Evolutionary conservation across 441 rosid species (phyloP), one percentile per base, ranked within the genome.

Genomic region (Corymbia citriodora): DNA sequence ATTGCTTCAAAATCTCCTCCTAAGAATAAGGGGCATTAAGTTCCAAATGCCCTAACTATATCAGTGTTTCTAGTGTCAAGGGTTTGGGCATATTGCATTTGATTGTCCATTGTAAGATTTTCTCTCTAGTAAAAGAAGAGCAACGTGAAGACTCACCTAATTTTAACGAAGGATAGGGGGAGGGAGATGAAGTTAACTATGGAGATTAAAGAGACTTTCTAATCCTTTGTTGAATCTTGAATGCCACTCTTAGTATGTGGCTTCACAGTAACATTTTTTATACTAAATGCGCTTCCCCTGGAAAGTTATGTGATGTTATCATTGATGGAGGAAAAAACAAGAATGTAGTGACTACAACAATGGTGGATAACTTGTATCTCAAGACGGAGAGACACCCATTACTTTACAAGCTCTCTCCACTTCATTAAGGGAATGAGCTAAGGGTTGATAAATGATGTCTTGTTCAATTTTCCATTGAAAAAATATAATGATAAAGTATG

Each of bases 291-390:
- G 21, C 29, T 57, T 57, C 63, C 21, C 29, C 9, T 23, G 63
- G 63, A 57, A 57, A 57, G 63, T 12, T 57, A 27, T 57, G 29
- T 23, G 25, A 57, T 23, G 63, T 23, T 6, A 23, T 57, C 29
- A 57, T 10, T 0, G 3, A 57, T 0, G 3, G 29, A 57, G 63
- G 63, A 57, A 57, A 29, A 6, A 0, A 0, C 0, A 0, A 57
- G 63, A 57, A 57, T 27, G 25, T 57, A 57, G 14, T 23, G 13
- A 1, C 2, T 57, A 57, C 63, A 23, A 57, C 29, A 23, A 57
- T 57, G 63, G 63, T 23, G 29, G 29, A 57, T 57, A 57, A 57
- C 29, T 57, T 57, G 7, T 13, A 57, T 13, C 63, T 57, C 63
- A 23, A 57, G 63, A 57, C 25, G 63, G 63, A 57, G 63, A 57